A percentile compares a stretch with the other conserved stretches of the same genome.
phyloP scores from a whole-genome alignment of 1,284 basidiomycete genomes.

The Heterobasidion parviporum region DNA sequence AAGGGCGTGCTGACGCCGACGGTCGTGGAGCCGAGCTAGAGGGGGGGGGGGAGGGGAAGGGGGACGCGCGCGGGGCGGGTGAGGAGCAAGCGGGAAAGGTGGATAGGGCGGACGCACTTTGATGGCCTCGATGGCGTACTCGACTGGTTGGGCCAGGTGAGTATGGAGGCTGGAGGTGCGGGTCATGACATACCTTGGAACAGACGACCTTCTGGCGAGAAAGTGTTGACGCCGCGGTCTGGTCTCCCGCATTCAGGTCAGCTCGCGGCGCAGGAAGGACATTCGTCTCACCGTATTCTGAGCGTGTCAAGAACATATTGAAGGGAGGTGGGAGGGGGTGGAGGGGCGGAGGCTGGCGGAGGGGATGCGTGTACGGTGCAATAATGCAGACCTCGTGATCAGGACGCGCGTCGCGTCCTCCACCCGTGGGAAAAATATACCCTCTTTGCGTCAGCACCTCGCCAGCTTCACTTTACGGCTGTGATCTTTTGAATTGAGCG shows the following conservation, averaged over 20 bases:
- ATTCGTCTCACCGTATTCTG: conserved; percentile 69
- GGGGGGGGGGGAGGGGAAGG: conserved; percentile 7
- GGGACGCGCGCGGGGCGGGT: background rate
- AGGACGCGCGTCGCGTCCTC: conserved; percentile 11
- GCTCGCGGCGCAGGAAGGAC: background rate
- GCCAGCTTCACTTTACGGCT: too few species aligned
- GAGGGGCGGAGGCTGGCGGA: background rate
- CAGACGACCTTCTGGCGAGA: conserved; percentile 93
- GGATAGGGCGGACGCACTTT: conserved; percentile 48
- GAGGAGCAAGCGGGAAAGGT: background rate
- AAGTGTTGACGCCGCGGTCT: conserved; percentile 98
- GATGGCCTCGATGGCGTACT: conserved; percentile 99
- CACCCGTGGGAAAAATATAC: background rate
- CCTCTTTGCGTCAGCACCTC: background rate
- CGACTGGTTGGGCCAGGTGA: conserved; percentile 48
- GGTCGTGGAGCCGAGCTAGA: conserved; percentile 93
- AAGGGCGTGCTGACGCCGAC: conserved; percentile 85
- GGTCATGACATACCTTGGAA: conserved; percentile 64
- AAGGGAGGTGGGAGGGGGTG: background rate
- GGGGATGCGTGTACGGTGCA: background rate
- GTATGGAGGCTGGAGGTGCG: background rate
- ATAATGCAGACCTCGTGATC: background rate
- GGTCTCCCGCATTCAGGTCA: conserved; percentile 1
- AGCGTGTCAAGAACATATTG: conserved; percentile 85
- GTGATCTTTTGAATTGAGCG: too few species aligned